phyloP scores from a whole-genome alignment of 208 protist genomes.

The Lotmaria passim region DNA sequence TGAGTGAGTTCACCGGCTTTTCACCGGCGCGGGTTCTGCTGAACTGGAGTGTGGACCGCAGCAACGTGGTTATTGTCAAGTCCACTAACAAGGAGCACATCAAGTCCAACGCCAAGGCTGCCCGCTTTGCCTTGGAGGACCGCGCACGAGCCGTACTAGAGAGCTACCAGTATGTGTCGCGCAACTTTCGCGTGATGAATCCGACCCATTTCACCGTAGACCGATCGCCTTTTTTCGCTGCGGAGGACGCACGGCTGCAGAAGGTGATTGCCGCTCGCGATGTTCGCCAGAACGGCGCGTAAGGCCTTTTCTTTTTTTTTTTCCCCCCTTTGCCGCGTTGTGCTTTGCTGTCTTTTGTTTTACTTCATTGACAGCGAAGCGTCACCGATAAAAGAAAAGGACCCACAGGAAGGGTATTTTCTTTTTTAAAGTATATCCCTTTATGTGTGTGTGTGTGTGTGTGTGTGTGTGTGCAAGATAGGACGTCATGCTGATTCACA shows the following conservation, averaged over 20 bases:
- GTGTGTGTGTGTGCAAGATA: too few species aligned
- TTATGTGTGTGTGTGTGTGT: too few species aligned
- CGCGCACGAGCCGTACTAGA: slow-evolving; percentile 63
- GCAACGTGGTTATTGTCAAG: slow-evolving; percentile 85
- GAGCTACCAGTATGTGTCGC: slow-evolving; percentile 46
- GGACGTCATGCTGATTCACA: background rate
- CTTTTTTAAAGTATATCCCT: too few species aligned
- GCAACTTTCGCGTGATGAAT: slow-evolving; percentile 75
- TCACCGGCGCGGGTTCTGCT: slow-evolving; percentile 70
- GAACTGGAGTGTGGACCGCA: slow-evolving; percentile 80
- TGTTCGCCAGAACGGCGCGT: background rate
- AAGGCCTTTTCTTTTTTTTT: background rate
- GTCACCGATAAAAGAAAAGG: too few species aligned
- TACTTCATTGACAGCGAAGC: too few species aligned
- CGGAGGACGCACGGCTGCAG: slow-evolving; percentile 22
- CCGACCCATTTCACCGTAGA: slow-evolving; percentile 60
- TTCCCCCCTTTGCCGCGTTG: too few species aligned
- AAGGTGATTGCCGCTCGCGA: slow-evolving; percentile 8
- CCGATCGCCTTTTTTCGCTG: slow-evolving; percentile 67
- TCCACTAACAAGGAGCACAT: slow-evolving; percentile 83
- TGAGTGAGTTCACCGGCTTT: slow-evolving; percentile 76
- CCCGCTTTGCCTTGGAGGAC: slow-evolving; percentile 67
- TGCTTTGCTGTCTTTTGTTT: too few species aligned
- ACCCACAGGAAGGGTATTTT: too few species aligned
- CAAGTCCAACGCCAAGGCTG: slow-evolving; percentile 83